A percentile compares a stretch with the other conserved stretches of the same genome.
These are phyloP conservation scores for Aurinia saxatilis DNA, from an alignment of 345 rosid genomes.

Conservation along the genomic window DNA sequence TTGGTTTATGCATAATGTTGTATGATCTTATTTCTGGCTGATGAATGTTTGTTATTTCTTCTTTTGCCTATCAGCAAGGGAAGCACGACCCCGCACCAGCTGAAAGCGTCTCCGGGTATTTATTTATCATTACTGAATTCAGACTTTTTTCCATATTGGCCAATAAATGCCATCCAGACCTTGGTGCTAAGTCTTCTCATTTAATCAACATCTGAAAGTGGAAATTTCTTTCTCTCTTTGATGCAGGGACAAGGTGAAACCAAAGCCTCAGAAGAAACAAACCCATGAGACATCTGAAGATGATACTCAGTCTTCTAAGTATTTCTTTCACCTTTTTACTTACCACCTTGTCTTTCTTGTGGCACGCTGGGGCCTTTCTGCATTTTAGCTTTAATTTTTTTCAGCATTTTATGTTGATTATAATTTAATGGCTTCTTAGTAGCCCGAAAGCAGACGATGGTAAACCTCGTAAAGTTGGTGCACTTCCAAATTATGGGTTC, in stretches of 20 bases:
- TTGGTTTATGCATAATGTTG: background rate
- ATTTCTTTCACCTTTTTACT: slow-evolving; percentile 40
- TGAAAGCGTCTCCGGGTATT: slow-evolving; percentile 50
- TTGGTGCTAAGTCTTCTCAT: background rate
- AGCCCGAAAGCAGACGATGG: slow-evolving; percentile 61
- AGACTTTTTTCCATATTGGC: slow-evolving; percentile 7
- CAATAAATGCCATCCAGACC: background rate
- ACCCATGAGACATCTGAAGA: slow-evolving; percentile 46
- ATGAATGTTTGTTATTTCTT: slow-evolving; percentile 23
- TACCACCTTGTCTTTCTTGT: slow-evolving; percentile 11
- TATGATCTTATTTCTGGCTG: slow-evolving; percentile 17
- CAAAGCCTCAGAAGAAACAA: slow-evolving; percentile 53
- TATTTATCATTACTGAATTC: background rate
- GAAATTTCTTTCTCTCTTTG: background rate
- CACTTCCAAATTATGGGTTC: slow-evolving; percentile 95
- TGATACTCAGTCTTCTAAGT: slow-evolving; percentile 55
- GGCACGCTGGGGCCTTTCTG: slow-evolving; percentile 7
- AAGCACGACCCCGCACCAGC: slow-evolving; percentile 41
- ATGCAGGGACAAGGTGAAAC: slow-evolving; percentile 58
- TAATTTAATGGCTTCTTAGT: slow-evolving; percentile 38
- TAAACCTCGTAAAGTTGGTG: slow-evolving; percentile 55
- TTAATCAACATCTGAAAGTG: slow-evolving; percentile 2
- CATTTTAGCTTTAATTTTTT: slow-evolving; percentile 2
- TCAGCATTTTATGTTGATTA: background rate
- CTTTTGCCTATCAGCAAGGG: slow-evolving; percentile 43